Percentiles rank a stretch among this genome's conserved stretches.
phyloP scores from a whole-genome alignment of 2,329 filamentous ascomycete genomes.

The Rhynchosporium secalis region DNA sequence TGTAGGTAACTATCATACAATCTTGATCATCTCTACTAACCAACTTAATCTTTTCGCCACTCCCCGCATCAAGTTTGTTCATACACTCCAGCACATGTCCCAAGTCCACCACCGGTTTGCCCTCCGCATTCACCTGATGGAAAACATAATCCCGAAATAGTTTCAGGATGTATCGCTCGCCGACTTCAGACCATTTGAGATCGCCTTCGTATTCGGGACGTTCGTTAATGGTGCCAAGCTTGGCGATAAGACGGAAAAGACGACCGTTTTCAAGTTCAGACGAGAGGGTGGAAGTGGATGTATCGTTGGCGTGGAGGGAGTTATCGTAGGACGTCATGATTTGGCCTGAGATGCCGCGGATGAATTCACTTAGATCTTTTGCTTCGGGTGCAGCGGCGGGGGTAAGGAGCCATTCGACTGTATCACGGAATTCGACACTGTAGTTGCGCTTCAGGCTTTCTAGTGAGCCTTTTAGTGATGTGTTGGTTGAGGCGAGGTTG shows the following conservation, averaged over 20 bases:
- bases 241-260: constrained; percentile 74
- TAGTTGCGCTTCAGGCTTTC: constrained; percentile 78
- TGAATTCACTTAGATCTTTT: constrained; percentile 78
- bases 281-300: constrained; percentile 68
- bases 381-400: constrained; percentile 57
- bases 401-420: constrained; percentile 77
- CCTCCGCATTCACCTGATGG: constrained; percentile 86
- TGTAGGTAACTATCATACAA: constrained; percentile 84
- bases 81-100: constrained; percentile 84
- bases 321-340: constrained; percentile 75
- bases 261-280: constrained; percentile 89
- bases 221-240: constrained; percentile 87
- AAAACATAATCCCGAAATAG: constrained; percentile 97
- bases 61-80: constrained; percentile 90
- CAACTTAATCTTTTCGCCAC: constrained; percentile 81
- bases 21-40: constrained; percentile 90
- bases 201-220: constrained; percentile 81
- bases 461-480: constrained; percentile 65
- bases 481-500: constrained; percentile 43
- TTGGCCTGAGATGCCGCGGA: constrained; percentile 76
- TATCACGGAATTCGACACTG: constrained; percentile 74
- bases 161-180: constrained; percentile 89
- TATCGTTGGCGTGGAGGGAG: constrained; percentile 76
- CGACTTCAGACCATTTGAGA: constrained; percentile 83
- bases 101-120: constrained; percentile 79